Percentiles rank a stretch among this genome's conserved stretches.
Conservation (phyloP, 2,329 filamentous ascomycete species). For the Fusarium ramigenum region DNA sequence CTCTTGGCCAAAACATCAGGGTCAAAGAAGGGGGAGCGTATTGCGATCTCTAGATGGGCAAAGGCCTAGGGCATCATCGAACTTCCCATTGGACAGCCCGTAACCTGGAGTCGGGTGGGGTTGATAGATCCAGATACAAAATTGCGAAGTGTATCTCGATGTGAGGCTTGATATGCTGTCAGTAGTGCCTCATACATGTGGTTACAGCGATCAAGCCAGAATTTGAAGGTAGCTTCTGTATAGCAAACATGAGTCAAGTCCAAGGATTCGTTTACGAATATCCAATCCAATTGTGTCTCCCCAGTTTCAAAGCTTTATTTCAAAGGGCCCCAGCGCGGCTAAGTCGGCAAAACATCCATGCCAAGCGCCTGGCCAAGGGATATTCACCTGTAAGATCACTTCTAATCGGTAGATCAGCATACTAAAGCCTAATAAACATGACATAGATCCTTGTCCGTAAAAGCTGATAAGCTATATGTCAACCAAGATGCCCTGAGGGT, state of each 20-base stretch:
- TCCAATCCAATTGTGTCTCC: no score
- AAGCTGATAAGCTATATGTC: fast-evolving
- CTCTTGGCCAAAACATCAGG: not conserved
- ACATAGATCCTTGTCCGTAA: fast-evolving
- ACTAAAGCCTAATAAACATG: fast-evolving
- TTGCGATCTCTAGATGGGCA: fast-evolving
- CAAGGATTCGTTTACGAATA: not conserved
- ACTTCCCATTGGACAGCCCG: fast-evolving
- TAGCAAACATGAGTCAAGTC: fast-evolving
- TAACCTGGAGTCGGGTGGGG: fast-evolving
- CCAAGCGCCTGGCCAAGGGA: not conserved
- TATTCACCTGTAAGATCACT: not conserved
- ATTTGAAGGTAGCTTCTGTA: fast-evolving
- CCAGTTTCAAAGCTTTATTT: no score
- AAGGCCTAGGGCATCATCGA: fast-evolving
- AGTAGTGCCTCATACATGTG: fast-evolving
- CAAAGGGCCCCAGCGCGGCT: not conserved
- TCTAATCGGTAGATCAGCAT: not conserved
- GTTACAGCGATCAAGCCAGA: fast-evolving
- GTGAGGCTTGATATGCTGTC: not conserved
- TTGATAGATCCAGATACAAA: fast-evolving
- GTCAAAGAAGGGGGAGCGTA: fast-evolving
- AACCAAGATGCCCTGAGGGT: not conserved
- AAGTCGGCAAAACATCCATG: not conserved
- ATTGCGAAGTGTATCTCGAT: fast-evolving